A percentile compares a stretch with the other conserved stretches of the same genome.
These are phyloP conservation scores for Xylaria arbuscula DNA, from an alignment of 2,329 filamentous ascomycete genomes.

Conservation along the genomic window DNA sequence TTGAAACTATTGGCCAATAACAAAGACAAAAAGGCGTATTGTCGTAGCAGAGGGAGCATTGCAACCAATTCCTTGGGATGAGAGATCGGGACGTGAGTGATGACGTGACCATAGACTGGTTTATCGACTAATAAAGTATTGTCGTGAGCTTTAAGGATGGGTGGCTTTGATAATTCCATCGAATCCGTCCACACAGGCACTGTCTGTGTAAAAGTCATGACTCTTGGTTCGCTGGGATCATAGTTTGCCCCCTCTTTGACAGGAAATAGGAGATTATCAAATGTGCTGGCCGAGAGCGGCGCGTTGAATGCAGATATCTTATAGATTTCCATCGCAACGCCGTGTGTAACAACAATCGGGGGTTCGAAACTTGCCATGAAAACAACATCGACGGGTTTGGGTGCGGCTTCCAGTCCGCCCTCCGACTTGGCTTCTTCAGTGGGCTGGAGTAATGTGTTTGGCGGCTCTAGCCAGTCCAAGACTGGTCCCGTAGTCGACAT, in stretches of 20 bases:
- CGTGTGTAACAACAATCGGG: slow-evolving; percentile 75
- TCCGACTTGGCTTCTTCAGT: slow-evolving; percentile 61
- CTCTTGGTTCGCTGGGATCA: slow-evolving; percentile 68
- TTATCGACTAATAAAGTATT: slow-evolving; percentile 78
- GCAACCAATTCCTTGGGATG: slow-evolving; percentile 81
- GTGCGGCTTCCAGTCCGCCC: slow-evolving; percentile 61
- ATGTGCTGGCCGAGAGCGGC: slow-evolving; percentile 59
- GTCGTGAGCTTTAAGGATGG: slow-evolving; percentile 55
- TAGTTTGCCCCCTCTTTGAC: slow-evolving; percentile 60
- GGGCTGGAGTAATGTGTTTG: slow-evolving; percentile 67
- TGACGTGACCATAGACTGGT: slow-evolving; percentile 74
- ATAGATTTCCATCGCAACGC: slow-evolving; percentile 71
- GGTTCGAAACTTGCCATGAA: slow-evolving; percentile 82
- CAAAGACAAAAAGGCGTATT: slow-evolving; percentile 77
- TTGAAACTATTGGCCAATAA: slow-evolving; percentile 73
- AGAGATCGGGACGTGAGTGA: slow-evolving; percentile 78
- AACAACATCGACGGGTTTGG: slow-evolving; percentile 74
- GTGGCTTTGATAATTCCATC: slow-evolving; percentile 45
- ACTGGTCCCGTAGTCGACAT: slow-evolving; percentile 54
- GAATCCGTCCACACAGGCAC: slow-evolving; percentile 56
- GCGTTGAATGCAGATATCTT: slow-evolving; percentile 63
- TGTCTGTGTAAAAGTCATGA: slow-evolving; percentile 61
- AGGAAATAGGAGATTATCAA: slow-evolving; percentile 69
- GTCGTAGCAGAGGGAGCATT: slow-evolving; percentile 78
- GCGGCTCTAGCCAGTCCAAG: slow-evolving; percentile 79